Percentiles rank a stretch among this genome's conserved stretches.
Evolutionary conservation across 768 basidiomycete genomes (phyloP).

Genomic region (Russula griseocarnosa): DNA sequence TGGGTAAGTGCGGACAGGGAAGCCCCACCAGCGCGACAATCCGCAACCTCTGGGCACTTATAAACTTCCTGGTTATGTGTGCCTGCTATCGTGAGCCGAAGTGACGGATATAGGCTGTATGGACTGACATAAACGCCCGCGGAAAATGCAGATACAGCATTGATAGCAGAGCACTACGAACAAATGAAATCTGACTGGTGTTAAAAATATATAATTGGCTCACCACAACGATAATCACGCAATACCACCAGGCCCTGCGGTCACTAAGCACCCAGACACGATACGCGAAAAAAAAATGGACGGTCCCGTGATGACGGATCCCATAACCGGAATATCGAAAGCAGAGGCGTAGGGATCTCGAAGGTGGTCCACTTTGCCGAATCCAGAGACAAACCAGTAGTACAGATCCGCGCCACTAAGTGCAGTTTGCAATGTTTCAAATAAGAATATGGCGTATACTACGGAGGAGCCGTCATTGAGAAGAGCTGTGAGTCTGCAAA

Average conservation of each 20-base stretch:
- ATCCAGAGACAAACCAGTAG: conserved; percentile 16
- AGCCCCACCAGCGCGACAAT: not conserved
- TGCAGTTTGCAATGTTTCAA: conserved; percentile 13
- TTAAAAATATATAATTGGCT: not conserved
- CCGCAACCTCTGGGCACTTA: no score
- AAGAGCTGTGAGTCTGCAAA: not conserved
- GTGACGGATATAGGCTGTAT: no score
- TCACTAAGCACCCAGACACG: conserved; percentile 18
- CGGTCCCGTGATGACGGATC: not conserved
- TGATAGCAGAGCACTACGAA: not conserved
- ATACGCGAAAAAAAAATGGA: conserved; percentile 9
- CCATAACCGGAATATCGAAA: conserved; percentile 14
- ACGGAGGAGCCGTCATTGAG: not conserved
- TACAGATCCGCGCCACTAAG: conserved; percentile 13
- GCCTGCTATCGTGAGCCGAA: conserved; percentile 1
- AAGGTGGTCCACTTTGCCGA: conserved; percentile 4
- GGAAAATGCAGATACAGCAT: not conserved
- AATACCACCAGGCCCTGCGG: not conserved
- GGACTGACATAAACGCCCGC: conserved; percentile 8
- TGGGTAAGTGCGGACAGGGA: not conserved
- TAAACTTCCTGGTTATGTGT: no score
- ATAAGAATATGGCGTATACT: conserved; percentile 5
- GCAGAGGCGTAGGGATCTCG: not conserved
- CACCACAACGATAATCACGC: conserved; percentile 1
- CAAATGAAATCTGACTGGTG: not conserved